Conservation (phyloP, 257 asterid genomes). For the Coffea canephora region DNA sequence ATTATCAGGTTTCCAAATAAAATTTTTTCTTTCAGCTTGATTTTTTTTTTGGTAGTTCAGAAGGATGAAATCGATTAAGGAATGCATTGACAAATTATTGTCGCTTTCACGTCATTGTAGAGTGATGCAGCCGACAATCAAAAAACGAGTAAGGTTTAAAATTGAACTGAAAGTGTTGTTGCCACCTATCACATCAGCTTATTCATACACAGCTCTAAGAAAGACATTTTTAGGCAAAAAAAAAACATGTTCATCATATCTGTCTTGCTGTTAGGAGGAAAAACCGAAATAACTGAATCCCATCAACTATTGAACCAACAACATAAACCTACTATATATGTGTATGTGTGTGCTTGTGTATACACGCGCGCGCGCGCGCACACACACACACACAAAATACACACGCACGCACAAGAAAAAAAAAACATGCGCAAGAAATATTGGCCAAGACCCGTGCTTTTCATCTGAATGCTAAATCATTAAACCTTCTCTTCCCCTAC, state of each 20-base stretch:
- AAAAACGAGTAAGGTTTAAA: slow-evolving; percentile 25
- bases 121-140: slow-evolving; percentile 20
- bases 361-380: no score
- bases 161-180: slow-evolving; percentile 14
- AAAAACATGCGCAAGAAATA: neutral
- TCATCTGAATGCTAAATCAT: neutral
- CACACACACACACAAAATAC: no score
- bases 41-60: slow-evolving; percentile 8
- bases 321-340: slow-evolving; percentile 12
- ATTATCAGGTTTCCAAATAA: neutral
- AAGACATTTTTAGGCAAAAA: slow-evolving; percentile 22
- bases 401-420: no score
- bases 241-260: slow-evolving; percentile 20
- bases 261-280: slow-evolving; percentile 23
- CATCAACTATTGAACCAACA: slow-evolving; percentile 20
- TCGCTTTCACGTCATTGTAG: slow-evolving; percentile 4
- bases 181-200: slow-evolving; percentile 32
- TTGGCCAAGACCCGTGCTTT: neutral
- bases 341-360: no score
- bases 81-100: slow-evolving; percentile 1
- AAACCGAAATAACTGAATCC: slow-evolving; percentile 40
- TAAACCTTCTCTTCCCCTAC: neutral
- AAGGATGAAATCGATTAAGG: slow-evolving; percentile 19
- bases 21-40: neutral
- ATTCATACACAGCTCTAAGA: slow-evolving; percentile 24